Evolutionary conservation across 2,329 filamentous ascomycete species (phyloP), one percentile per base, ranked within the genome.

Genomic region (Epichloe sylvatica): DNA sequence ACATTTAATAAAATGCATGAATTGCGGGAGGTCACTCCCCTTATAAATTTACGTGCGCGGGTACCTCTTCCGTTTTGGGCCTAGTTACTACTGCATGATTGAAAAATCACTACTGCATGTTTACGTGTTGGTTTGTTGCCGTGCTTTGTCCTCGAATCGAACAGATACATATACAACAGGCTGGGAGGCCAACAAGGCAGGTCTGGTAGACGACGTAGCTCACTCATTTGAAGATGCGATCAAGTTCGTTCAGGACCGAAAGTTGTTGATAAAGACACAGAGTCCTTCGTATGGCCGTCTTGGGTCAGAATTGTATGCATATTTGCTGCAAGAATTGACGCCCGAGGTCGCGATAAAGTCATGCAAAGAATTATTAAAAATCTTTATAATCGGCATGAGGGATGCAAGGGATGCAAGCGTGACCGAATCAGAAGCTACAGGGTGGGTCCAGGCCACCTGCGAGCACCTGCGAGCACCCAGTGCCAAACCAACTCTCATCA

Each of bases 61-160:
- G n/a, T n/a, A n/a, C n/a, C n/a, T n/a, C n/a, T n/a, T n/a, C n/a
- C n/a, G n/a, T n/a, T n/a, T n/a, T n/a, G n/a, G n/a, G n/a, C n/a
- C n/a, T n/a, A n/a, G n/a, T n/a, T n/a, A n/a, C n/a, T n/a, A n/a
- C n/a, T n/a, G n/a, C n/a, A n/a, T n/a, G n/a, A n/a, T n/a, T n/a
- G n/a, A n/a, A n/a, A n/a, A n/a, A n/a, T n/a, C n/a, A n/a, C n/a
- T n/a, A n/a, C n/a, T n/a, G n/a, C n/a, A n/a, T n/a, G n/a, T n/a
- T n/a, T n/a, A n/a, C n/a, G n/a, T n/a, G n/a, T 92, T 83, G 77
- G 88, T 92, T 92, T 83, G 77, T 76, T 49, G 71, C 73, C 45
- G 76, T 92, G 55, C 90, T 92, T 92, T 54, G 77, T 87, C 5
- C 74, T 92, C 11, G 86, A 90, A 64, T 84, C 82, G 4, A 75